A percentile compares a stretch with the other conserved stretches of the same genome.
These are phyloP conservation scores for Trifolium subterraneum DNA, from an alignment of 306 rosid genomes.

Conservation along the genomic window DNA sequence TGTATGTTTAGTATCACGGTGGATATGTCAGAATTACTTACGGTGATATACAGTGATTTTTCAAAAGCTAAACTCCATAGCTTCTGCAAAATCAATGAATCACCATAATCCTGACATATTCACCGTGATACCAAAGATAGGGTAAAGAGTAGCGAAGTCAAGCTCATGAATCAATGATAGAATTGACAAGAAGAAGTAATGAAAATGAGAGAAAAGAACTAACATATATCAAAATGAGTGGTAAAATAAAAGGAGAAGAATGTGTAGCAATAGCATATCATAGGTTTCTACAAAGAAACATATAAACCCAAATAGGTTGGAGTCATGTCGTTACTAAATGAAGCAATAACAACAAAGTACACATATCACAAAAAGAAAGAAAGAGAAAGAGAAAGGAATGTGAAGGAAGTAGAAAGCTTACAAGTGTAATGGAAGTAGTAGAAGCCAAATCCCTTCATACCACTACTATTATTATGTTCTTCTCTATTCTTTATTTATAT, in stretches of 20 bases:
- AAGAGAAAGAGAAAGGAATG: slow-evolving; percentile 7
- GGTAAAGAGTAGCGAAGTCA: slow-evolving; percentile 15
- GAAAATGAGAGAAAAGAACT: slow-evolving; percentile 10
- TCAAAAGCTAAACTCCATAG: no score
- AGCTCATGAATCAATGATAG: slow-evolving; percentile 17
- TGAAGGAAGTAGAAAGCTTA: slow-evolving; percentile 20
- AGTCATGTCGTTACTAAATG: slow-evolving; percentile 56
- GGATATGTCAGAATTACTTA: no score
- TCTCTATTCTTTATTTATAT: slow-evolving; percentile 4
- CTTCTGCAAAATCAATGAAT: no score
- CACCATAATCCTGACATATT: no score
- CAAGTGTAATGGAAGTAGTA: slow-evolving; percentile 43
- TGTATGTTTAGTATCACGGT: no score
- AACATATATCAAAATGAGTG: slow-evolving; percentile 11
- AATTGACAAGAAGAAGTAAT: slow-evolving; percentile 28
- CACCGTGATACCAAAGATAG: no score
- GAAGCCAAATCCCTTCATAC: slow-evolving; percentile 35
- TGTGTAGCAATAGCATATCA: slow-evolving; percentile 44
- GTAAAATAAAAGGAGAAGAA: not conserved
- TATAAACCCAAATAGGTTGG: slow-evolving; percentile 63
- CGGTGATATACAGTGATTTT: no score
- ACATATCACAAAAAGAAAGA: slow-evolving; percentile 5
- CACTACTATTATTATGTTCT: slow-evolving; percentile 2
- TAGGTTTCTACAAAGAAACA: slow-evolving; percentile 33
- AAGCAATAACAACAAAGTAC: slow-evolving; percentile 36